Conservation (phyloP, 108 stramenopile species). For the Cylindrotheca fusiformis region DNA sequence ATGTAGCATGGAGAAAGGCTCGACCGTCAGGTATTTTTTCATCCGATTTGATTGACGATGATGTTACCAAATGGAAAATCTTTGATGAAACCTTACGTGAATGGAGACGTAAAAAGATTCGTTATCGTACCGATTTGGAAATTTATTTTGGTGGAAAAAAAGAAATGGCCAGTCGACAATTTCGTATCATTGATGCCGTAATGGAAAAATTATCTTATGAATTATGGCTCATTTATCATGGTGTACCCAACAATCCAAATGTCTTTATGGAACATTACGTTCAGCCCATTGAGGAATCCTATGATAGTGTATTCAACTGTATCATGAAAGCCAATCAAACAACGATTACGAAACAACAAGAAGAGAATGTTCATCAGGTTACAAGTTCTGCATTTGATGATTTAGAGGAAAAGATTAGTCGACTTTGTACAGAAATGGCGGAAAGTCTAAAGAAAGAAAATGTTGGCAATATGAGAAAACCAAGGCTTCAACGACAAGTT, state of each 20-base stretch:
- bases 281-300: conserved; percentile 13
- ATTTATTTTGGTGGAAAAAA: conserved; percentile 12
- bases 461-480: conserved; percentile 10
- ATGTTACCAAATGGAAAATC: conserved; percentile 9
- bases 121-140: conserved; percentile 6
- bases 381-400: conserved; percentile 12
- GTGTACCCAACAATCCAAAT: conserved; percentile 17
- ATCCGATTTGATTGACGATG: conserved; percentile 7
- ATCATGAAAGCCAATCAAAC: conserved; percentile 16
- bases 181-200: conserved; percentile 11
- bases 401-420: conserved; percentile 12
- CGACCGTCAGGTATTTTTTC: conserved; percentile 17
- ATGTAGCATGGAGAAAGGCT: conserved; percentile 13
- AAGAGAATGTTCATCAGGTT: conserved; percentile 13
- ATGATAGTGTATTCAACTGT: conserved; percentile 16
- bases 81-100: conserved; percentile 12
- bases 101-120: conserved; percentile 15
- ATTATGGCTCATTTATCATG: conserved; percentile 21
- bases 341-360: conserved; percentile 11
- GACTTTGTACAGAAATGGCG: conserved; percentile 11
- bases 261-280: conserved; percentile 16
- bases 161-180: background rate
- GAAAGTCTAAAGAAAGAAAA: conserved; percentile 12
- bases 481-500: background rate
- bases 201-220: conserved; percentile 18